phyloP scores from a whole-genome alignment of 2,329 filamentous ascomycete genomes.

The Ophiocordyceps robertsii region DNA sequence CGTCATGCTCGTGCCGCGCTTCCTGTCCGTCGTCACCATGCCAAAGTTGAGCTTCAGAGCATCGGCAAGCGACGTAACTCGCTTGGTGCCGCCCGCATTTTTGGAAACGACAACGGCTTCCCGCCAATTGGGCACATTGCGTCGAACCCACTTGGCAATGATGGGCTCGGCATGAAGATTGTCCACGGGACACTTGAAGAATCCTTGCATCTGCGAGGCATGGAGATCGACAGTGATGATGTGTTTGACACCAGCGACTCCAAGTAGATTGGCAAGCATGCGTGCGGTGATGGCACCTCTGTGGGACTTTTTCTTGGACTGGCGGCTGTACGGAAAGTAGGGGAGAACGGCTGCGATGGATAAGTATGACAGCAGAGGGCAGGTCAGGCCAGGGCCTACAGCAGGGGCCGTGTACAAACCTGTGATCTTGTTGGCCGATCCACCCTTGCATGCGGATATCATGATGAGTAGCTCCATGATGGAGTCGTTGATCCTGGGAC shows the following conservation, averaged over 20 bases:
- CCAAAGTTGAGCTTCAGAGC: constrained; percentile 95
- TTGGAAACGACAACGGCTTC: constrained; percentile 96
- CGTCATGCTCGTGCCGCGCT: constrained; percentile 56
- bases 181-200: constrained; percentile 95
- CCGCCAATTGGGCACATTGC: constrained; percentile 76
- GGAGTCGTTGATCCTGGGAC: constrained; percentile 91
- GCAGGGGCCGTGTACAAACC: constrained; percentile 41
- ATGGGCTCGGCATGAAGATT: constrained; percentile 94
- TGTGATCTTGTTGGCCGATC: constrained; percentile 91
- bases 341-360: constrained; percentile 57
- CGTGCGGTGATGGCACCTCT: constrained; percentile 90
- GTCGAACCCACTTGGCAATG: constrained; percentile 87
- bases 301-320: constrained; percentile 98
- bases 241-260: constrained; percentile 90
- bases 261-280: constrained; percentile 90
- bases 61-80: constrained; percentile 90
- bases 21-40: constrained; percentile 78
- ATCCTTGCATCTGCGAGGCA: constrained; percentile 97
- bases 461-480: constrained; percentile 99
- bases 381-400: constrained; percentile 3
- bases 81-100: constrained; percentile 93
- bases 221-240: constrained; percentile 96
- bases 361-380: constrained; percentile 2
- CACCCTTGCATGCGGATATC: constrained; percentile 97
- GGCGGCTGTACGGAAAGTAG: constrained; percentile 98